Percentiles rank a stretch among this genome's conserved stretches.
phyloP scores from a whole-genome alignment of 352 stramenopile species.

The Phytopythium mirpurense region DNA sequence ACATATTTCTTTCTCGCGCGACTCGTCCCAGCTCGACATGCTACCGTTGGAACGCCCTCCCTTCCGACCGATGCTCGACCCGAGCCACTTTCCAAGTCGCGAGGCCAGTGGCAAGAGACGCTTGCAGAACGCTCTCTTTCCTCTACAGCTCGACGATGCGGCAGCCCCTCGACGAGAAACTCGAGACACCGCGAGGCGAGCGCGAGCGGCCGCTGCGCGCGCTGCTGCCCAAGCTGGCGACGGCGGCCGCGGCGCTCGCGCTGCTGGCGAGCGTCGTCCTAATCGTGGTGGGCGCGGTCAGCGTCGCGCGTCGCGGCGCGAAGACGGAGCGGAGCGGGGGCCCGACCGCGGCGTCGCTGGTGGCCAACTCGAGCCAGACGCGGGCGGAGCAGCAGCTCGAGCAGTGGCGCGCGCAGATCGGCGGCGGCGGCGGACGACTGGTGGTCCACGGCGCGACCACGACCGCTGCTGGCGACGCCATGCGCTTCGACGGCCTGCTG shows the following conservation, averaged over 20 bases:
- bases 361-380: background rate
- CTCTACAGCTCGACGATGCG: too few relatives aligned
- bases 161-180: background rate
- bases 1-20: too few relatives aligned
- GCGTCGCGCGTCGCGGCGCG: background rate
- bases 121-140: background rate
- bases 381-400: background rate
- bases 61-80: background rate
- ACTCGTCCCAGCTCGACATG: background rate
- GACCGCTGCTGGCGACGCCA: background rate
- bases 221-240: background rate
- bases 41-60: background rate
- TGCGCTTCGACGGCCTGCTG: background rate
- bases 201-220: background rate
- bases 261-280: background rate
- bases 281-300: background rate
- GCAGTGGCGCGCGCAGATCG: background rate
- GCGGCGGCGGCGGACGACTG: background rate
- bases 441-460: background rate
- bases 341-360: background rate
- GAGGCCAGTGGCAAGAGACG: background rate
- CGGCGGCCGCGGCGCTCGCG: background rate
- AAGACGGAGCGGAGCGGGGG: background rate
- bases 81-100: background rate
- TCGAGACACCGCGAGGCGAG: background rate